phyloP scores from a whole-genome alignment of 192 early-diverging fungal species.

The Backusella psychrophila region DNA sequence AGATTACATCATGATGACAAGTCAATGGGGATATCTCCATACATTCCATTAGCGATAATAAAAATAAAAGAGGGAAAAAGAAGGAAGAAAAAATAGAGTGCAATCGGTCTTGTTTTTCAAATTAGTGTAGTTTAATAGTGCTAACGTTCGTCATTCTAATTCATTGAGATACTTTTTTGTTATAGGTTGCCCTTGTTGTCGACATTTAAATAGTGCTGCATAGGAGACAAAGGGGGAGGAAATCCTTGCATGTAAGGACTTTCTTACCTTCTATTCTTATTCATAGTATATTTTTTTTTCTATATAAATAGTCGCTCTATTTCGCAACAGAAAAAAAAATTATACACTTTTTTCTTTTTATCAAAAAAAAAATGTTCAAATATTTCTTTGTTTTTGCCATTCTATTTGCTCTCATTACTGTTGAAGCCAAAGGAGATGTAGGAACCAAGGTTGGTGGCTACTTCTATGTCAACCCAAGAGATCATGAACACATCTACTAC shows the following conservation, averaged over 20 bases:
- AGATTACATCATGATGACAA: neutral
- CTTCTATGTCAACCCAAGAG: neutral
- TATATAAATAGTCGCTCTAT: neutral
- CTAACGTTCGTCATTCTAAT: neutral
- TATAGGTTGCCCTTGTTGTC: neutral
- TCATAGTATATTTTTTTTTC: neutral
- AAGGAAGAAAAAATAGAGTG: neutral
- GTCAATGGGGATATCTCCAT: neutral
- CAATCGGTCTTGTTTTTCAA: neutral
- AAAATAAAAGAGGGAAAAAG: neutral
- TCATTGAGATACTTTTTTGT: neutral
- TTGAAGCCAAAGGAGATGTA: neutral
- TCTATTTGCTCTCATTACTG: neutral
- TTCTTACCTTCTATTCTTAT: neutral
- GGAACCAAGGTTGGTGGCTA: neutral
- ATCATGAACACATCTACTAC: neutral
- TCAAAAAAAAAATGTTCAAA: neutral
- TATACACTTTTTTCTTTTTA: neutral
- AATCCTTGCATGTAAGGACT: neutral
- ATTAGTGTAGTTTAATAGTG: neutral
- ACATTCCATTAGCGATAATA: neutral
- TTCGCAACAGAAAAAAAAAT: neutral
- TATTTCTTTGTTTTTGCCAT: neutral
- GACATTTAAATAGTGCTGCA: neutral
- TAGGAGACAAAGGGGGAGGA: neutral